Conservation (phyloP, 306 rosid species). For the Oemleria cerasiformis region DNA sequence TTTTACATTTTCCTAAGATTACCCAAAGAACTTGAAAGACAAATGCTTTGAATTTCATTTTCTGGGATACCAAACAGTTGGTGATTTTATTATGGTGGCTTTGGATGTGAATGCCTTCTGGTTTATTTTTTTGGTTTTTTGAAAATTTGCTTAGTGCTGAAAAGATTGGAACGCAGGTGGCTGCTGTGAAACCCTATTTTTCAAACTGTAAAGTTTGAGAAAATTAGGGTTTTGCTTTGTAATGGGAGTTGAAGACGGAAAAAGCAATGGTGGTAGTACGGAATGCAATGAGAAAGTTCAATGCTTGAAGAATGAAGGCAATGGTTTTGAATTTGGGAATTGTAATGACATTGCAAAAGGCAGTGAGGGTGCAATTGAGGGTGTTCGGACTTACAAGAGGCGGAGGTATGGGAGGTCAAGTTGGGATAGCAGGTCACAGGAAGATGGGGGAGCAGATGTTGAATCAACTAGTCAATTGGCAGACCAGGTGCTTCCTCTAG, state of each 20-base stretch:
- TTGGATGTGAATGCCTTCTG: constrained; percentile 9
- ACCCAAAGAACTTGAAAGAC: constrained; percentile 8
- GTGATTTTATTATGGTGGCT: constrained; percentile 9
- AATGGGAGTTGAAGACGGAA: constrained; percentile 57
- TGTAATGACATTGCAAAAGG: constrained; percentile 34
- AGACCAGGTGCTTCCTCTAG: constrained; percentile 43
- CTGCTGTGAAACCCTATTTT: constrained; percentile 59
- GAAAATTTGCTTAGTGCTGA: constrained; percentile 18
- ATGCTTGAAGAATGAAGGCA: constrained; percentile 36
- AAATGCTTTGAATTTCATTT: constrained; percentile 15
- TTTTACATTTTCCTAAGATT: neutral
- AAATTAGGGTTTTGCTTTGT: constrained; percentile 27
- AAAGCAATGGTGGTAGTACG: constrained; percentile 29
- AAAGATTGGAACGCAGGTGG: constrained; percentile 24
- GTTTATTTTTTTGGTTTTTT: constrained; percentile 16
- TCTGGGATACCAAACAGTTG: constrained; percentile 9
- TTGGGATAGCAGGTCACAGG: constrained; percentile 45
- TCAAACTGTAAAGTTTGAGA: constrained; percentile 22
- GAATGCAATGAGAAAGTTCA: constrained; percentile 30
- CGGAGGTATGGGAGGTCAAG: constrained; percentile 49
- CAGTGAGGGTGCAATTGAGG: constrained; percentile 34
- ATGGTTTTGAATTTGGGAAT: constrained; percentile 26
- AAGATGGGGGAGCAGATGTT: constrained; percentile 30
- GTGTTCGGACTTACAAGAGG: constrained; percentile 77
- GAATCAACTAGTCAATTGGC: constrained; percentile 39